A percentile compares a stretch with the other conserved stretches of the same genome.
These are phyloP conservation scores for Cladosporium sp. DNA, from an alignment of 2,329 filamentous ascomycete genomes.

Conservation along the genomic window DNA sequence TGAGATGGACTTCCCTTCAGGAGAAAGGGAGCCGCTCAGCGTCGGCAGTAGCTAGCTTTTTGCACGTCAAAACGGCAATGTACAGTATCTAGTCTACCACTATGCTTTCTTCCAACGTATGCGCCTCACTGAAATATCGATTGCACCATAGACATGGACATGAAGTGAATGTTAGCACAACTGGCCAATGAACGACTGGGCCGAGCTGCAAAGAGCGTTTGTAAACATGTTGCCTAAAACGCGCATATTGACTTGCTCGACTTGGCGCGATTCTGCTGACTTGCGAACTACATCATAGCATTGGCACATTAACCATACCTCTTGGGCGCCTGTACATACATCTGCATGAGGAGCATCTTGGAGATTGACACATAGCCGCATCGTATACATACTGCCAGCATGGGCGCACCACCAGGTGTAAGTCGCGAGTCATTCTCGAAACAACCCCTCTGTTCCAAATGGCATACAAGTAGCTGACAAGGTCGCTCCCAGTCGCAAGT, in stretches of 20 bases:
- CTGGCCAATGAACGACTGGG: not conserved
- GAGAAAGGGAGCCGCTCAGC: not conserved
- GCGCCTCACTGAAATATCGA: no score
- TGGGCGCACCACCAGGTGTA: slow-evolving; percentile 31
- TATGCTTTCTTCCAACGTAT: not conserved
- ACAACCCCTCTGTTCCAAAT: not conserved
- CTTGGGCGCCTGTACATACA: not conserved
- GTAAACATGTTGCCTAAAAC: slow-evolving; percentile 12
- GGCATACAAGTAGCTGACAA: slow-evolving; percentile 11
- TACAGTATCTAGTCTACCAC: not conserved
- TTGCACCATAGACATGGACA: not conserved
- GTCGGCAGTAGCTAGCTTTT: not conserved
- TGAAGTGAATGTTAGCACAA: not conserved
- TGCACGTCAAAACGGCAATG: not conserved
- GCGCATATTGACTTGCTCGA: not conserved
- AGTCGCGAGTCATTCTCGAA: slow-evolving; percentile 11
- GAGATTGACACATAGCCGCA: not conserved
- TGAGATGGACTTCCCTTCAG: not conserved
- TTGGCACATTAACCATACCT: not conserved
- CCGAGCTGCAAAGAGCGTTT: not conserved
- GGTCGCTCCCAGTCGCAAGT: slow-evolving; percentile 65
- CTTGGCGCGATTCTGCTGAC: not conserved
- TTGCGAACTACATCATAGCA: not conserved
- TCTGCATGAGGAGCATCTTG: not conserved
- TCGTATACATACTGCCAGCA: slow-evolving; percentile 7